Percentiles rank a stretch among this genome's conserved stretches.
phyloP scores from a whole-genome alignment of 139 green algal genomes.

The Volvox reticuliferus region DNA sequence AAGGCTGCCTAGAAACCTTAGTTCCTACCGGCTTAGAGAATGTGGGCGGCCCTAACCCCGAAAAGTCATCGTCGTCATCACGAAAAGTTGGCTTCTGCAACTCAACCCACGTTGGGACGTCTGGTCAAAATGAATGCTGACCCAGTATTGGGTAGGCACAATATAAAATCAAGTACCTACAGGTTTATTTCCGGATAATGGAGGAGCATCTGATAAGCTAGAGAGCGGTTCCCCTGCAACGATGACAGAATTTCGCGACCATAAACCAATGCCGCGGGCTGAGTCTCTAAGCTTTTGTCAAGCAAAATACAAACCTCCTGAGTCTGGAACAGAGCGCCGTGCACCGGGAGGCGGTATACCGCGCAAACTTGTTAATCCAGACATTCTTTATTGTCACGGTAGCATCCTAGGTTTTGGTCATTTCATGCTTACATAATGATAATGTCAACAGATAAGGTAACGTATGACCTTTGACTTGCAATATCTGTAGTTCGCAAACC shows the following conservation, averaged over 20 bases:
- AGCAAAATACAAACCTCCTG: not conserved
- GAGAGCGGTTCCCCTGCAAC: not conserved
- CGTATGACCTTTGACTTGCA: no score
- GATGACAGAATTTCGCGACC: no score
- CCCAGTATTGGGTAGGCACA: not conserved
- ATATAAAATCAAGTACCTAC: not conserved
- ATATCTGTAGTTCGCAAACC: no score
- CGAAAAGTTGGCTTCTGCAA: conserved; percentile 4
- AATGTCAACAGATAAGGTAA: not conserved
- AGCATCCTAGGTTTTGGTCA: no score
- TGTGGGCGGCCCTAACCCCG: not conserved
- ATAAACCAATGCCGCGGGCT: no score
- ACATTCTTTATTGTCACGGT: no score
- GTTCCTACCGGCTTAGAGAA: conserved; percentile 7
- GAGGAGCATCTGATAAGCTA: conserved; percentile 29
- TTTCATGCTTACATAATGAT: not conserved
- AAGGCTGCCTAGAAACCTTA: no score
- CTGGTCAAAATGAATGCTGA: not conserved
- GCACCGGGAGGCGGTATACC: not conserved
- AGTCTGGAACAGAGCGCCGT: not conserved
- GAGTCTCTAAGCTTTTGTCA: no score
- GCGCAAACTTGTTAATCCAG: not conserved
- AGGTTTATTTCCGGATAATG: conserved; percentile 11
- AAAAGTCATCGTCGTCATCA: conserved; percentile 41
- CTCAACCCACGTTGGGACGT: not conserved